Base-by-base conservation (phyloP, 176 grass and related monocot genomes). In the Thalia dealbata region DNA sequence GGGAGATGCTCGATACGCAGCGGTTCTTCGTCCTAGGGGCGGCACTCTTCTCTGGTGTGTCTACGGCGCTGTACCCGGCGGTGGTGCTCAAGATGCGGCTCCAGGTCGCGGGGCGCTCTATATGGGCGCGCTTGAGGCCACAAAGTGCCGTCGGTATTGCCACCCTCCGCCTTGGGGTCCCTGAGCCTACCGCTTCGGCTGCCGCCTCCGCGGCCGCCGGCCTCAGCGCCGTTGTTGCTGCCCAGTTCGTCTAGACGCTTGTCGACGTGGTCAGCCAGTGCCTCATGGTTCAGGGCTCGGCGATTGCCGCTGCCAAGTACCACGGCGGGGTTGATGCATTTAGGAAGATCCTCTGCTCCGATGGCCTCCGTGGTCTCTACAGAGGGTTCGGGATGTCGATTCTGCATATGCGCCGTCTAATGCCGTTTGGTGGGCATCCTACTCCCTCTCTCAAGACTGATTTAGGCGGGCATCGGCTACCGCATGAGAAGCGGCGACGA, bases 1-100 rank as follows among this genome's bases (percentile, higher is more conserved):
- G 95, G 95, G 95, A 99, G 95, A 99, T 93, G 90, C 90, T 99
- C 0, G 95, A 99, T 80, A 99, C 93, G 83, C 93, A 87, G 22
- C 79, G 95, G 7, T 99, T 99, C 83, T 99, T 99, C 76, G 82
- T 91, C 44, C 87, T 93, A 0, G 95, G 95, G 32, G 90, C 95
- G 0, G 90, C 77, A 10, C 90, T 99, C 29, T 99, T 99, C 85
- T 93, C 95, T 15, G 95, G 90, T 21, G 95, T 99, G 16, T 93
- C 95, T 7, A 87, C 87, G 4, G 87, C 85, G 61, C 84, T 99
- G 56, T 99, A 99, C 81, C 95, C 95, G 3, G 95, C 95, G 45
- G 90, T 93, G 23, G 90, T 99, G 46, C 73, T 99, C 11, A 99
- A 99, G 86, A 99, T 90, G 38, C 87, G 85, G 74, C 85, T 99